phyloP scores from a whole-genome alignment of 78 protist species.

The Guillardia theta region DNA sequence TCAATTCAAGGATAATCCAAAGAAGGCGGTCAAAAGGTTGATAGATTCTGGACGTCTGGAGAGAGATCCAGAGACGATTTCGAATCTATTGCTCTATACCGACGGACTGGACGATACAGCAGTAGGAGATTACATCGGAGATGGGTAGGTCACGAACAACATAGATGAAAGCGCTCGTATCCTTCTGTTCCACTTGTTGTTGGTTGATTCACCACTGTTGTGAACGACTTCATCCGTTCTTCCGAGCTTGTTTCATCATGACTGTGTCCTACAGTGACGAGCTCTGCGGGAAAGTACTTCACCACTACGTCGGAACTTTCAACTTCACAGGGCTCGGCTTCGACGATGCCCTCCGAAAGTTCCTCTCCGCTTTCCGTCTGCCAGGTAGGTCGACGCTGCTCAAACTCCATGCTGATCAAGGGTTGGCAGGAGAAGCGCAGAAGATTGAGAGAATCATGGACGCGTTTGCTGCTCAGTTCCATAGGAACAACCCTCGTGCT shows the following conservation, averaged over 20 bases:
- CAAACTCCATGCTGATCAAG: no score
- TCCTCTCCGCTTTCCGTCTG: conserved; percentile 60
- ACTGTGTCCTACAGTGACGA: background rate
- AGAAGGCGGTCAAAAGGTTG: conserved; percentile 67
- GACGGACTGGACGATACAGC: conserved; percentile 74
- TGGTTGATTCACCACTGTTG: background rate
- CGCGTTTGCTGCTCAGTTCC: conserved; percentile 73
- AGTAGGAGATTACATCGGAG: conserved; percentile 89
- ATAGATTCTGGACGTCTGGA: conserved; percentile 53
- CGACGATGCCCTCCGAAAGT: background rate
- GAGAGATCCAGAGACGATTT: conserved; percentile 54
- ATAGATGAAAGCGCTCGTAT: background rate
- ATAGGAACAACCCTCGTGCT: background rate
- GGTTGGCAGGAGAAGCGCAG: conserved; percentile 31
- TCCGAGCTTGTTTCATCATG: background rate
- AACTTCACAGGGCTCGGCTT: background rate
- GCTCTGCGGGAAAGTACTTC: conserved; percentile 59
- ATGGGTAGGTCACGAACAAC: conserved; percentile 1
- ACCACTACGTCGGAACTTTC: conserved; percentile 69
- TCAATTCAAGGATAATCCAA: conserved; percentile 78
- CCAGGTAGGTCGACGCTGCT: no score
- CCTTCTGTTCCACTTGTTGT: background rate
- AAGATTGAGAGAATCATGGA: conserved; percentile 84
- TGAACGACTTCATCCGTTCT: background rate
- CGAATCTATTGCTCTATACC: conserved; percentile 51